phyloP scores from a whole-genome alignment of 257 asterid genomes.

The Perilla frutescens region DNA sequence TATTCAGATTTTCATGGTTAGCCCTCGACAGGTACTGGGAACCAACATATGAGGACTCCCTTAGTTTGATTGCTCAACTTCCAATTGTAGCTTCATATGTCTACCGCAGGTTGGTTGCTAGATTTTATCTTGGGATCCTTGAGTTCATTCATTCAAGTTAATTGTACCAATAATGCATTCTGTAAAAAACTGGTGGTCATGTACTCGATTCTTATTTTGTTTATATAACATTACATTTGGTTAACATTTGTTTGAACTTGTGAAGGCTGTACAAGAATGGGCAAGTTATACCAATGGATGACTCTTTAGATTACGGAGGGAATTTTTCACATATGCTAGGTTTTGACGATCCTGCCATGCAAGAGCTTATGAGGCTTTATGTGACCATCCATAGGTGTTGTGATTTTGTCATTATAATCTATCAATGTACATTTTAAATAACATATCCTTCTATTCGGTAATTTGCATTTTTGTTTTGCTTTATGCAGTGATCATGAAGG shows the following conservation, averaged over 20 bases:
- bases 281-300: constrained; percentile 70
- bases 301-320: constrained; percentile 92
- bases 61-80: constrained; percentile 94
- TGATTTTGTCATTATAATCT: constrained; percentile 8
- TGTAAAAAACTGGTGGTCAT: background rate
- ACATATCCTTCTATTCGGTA: constrained; percentile 6
- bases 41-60: constrained; percentile 93
- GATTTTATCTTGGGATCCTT: constrained; percentile 23
- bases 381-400: constrained; percentile 85
- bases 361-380: constrained; percentile 97
- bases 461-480: constrained; percentile 28
- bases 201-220: background rate
- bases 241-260: constrained; percentile 41
- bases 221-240: background rate
- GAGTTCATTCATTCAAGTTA: constrained; percentile 17
- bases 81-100: constrained; percentile 89
- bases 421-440: constrained; percentile 13
- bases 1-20: constrained; percentile 35
- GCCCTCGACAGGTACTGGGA: constrained; percentile 80
- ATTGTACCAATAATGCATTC: background rate
- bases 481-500: constrained; percentile 97
- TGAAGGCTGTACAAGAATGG: constrained; percentile 91
- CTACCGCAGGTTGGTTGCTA: constrained; percentile 85
- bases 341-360: constrained; percentile 83
- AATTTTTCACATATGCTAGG: constrained; percentile 98